Conservation (phyloP, 306 rosid genomes). For the Abrus pulchellus region DNA sequence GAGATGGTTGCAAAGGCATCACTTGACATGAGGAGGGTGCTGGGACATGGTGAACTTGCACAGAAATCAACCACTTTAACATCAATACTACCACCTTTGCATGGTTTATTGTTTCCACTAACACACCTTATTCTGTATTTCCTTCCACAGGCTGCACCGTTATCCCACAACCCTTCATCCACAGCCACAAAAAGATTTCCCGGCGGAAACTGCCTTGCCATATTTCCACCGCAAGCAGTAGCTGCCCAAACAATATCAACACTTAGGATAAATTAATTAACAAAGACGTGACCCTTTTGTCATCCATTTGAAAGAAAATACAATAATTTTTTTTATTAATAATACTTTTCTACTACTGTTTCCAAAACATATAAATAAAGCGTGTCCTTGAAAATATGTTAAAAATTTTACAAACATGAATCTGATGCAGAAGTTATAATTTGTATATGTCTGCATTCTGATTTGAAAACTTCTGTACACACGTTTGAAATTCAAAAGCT, state of each 20-base stretch:
- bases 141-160: constrained; percentile 83
- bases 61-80: constrained; percentile 78
- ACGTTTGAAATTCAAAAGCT: no score
- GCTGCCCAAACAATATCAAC: constrained; percentile 48
- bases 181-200: constrained; percentile 65
- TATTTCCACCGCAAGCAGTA: constrained; percentile 63
- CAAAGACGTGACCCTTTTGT: no score
- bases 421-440: no score
- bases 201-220: constrained; percentile 57
- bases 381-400: no score
- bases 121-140: constrained; percentile 73
- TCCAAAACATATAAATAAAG: no score
- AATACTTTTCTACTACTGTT: not conserved
- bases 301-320: not conserved
- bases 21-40: constrained; percentile 61
- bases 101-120: constrained; percentile 71
- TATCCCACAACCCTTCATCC: constrained; percentile 82
- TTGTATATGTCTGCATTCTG: no score
- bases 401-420: no score
- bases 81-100: constrained; percentile 65
- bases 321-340: no score
- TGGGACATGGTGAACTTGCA: constrained; percentile 53
- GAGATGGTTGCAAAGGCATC: constrained; percentile 69
- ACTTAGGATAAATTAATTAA: not conserved
- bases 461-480: no score